These are phyloP conservation scores for Arthroderma sp. DNA, from an alignment of 2,329 filamentous ascomycete species.

Conservation along the genomic window DNA sequence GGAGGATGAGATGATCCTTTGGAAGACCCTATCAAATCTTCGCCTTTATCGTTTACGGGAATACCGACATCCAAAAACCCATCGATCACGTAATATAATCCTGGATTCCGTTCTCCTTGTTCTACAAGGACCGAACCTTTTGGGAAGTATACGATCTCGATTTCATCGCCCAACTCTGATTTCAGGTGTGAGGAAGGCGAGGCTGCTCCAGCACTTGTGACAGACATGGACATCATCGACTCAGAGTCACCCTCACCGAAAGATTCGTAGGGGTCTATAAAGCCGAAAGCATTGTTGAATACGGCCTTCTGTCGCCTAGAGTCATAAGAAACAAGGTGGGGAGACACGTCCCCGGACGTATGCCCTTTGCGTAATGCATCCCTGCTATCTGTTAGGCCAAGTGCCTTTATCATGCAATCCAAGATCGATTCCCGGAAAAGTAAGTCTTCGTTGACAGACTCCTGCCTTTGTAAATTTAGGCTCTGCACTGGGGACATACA, in stretches of 20 bases:
- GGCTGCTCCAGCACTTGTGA: conserved; percentile 49
- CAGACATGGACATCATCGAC: conserved; percentile 58
- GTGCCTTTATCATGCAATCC: conserved; percentile 89
- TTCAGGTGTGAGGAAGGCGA: conserved; percentile 52
- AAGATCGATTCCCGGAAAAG: conserved; percentile 81
- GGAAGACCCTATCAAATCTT: conserved; percentile 26
- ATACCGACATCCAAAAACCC: conserved; percentile 91
- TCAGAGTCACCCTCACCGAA: conserved; percentile 68
- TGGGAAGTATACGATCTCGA: conserved; percentile 95
- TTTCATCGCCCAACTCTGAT: conserved; percentile 75
- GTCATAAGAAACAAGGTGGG: conserved; percentile 72
- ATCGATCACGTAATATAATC: conserved; percentile 93
- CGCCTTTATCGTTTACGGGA: conserved; percentile 50
- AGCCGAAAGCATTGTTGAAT: conserved; percentile 79
- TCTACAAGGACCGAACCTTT: conserved; percentile 90
- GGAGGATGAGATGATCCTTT: conserved; percentile 17
- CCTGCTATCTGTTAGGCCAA: conserved; percentile 60
- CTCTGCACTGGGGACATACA: conserved; percentile 19
- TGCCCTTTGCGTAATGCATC: conserved; percentile 51
- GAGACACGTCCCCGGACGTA: conserved; percentile 70
- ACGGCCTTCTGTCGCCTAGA: conserved; percentile 64
- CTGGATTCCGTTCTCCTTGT: conserved; percentile 91
- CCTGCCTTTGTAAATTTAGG: conserved; percentile 51
- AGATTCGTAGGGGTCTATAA: conserved; percentile 72
- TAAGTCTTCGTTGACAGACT: conserved; percentile 75